Conservation (phyloP, 2,329 filamentous ascomycete genomes). For the Neonectria magnoliae region DNA sequence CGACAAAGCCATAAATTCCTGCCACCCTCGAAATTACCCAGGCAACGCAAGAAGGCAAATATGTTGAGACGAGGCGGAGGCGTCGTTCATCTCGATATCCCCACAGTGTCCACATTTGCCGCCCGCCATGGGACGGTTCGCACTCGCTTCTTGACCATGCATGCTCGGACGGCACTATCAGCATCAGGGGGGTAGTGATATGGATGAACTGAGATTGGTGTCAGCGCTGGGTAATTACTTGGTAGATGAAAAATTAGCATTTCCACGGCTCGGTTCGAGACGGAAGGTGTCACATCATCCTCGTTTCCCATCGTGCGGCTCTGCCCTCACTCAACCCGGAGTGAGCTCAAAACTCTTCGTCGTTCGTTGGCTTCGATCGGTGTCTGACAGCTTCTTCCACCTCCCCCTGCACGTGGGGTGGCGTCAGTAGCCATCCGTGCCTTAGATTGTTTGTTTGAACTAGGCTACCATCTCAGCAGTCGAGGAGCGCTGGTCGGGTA, state of each 20-base stretch:
- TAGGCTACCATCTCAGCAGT: no score
- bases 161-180: neutral
- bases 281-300: neutral
- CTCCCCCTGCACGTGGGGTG: no score
- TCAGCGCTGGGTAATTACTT: neutral
- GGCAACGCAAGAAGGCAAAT: neutral
- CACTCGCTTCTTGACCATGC: neutral
- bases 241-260: neutral
- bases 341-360: neutral
- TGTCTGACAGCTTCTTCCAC: no score
- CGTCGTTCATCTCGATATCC: neutral
- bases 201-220: neutral
- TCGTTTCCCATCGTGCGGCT: neutral
- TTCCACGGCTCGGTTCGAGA: neutral
- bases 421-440: no score
- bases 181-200: neutral
- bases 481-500: neutral
- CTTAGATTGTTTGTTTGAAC: no score
- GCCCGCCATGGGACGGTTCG: neutral
- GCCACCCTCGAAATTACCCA: neutral
- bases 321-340: neutral
- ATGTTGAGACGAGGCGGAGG: neutral
- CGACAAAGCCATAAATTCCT: neutral
- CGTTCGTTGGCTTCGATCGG: no score
- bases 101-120: neutral